phyloP scores from a whole-genome alignment of 2,329 filamentous ascomycete genomes.

The Paracoccidioides lutzii region DNA sequence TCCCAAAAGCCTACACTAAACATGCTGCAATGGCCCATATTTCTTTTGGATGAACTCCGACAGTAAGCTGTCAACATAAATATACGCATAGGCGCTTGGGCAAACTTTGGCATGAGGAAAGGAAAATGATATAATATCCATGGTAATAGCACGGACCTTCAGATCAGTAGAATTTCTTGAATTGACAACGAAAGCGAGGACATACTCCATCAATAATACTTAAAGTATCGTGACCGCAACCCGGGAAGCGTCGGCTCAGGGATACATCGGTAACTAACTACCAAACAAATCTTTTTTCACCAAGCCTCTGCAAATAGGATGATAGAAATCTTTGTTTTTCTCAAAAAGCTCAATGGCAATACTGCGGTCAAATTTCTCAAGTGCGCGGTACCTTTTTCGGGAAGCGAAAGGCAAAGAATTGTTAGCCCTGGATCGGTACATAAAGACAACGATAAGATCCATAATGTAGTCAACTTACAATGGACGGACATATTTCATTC shows the following conservation, averaged over 20 bases:
- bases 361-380: conserved; percentile 61
- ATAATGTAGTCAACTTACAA: conserved; percentile 38
- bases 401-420: too few species aligned
- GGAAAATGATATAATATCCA: too few species aligned
- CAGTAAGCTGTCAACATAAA: too few species aligned
- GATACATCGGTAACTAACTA: conserved; percentile 13
- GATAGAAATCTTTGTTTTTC: conserved; percentile 83
- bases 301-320: conserved; percentile 80
- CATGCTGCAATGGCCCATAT: too few species aligned
- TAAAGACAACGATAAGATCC: not conserved
- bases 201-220: too few species aligned
- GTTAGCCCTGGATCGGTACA: not conserved
- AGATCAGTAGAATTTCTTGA: too few species aligned
- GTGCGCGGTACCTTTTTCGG: conserved; percentile 41
- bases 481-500: conserved; percentile 95
- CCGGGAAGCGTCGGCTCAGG: not conserved
- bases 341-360: conserved; percentile 73
- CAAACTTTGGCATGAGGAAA: too few species aligned
- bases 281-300: conserved; percentile 69
- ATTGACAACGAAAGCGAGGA: too few species aligned
- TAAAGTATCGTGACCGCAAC: too few species aligned
- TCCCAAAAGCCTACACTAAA: not conserved
- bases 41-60: too few species aligned
- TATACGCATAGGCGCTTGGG: too few species aligned
- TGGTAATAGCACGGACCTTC: too few species aligned